Conservation (phyloP, 352 stramenopile genomes). For the Plasmopara viticola region DNA sequence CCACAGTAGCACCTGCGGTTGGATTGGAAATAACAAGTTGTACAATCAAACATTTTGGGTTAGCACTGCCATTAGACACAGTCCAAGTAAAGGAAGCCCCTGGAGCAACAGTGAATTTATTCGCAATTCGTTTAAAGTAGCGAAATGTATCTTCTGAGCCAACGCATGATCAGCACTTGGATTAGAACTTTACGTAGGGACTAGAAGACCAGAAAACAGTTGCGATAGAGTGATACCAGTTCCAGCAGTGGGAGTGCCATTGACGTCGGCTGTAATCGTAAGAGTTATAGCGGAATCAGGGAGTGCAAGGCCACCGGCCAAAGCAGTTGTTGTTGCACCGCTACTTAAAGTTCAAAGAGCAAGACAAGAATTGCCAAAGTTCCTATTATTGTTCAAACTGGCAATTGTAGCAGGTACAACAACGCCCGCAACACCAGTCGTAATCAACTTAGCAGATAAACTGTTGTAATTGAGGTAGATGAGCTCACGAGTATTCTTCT, state of each 20-base stretch:
- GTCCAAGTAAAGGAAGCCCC: background rate
- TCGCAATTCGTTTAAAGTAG: background rate
- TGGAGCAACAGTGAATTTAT: background rate
- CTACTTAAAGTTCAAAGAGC: slow-evolving; percentile 4
- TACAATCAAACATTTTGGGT: too few species aligned
- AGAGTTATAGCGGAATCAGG: too few species aligned
- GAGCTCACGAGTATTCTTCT: slow-evolving; percentile 5
- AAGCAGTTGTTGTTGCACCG: background rate
- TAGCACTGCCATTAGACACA: too few species aligned
- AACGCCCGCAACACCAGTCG: slow-evolving; percentile 1
- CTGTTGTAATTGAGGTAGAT: slow-evolving; percentile 8
- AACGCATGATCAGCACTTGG: background rate
- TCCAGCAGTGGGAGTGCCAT: too few species aligned
- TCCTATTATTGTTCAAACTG: slow-evolving; percentile 1
- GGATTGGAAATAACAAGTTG: too few species aligned
- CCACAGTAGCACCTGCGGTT: too few species aligned
- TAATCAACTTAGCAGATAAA: slow-evolving; percentile 5
- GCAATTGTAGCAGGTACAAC: slow-evolving; percentile 1
- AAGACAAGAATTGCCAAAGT: background rate
- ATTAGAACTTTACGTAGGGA: too few species aligned
- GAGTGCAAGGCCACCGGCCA: too few species aligned
- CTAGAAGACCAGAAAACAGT: too few species aligned
- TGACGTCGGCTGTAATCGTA: too few species aligned
- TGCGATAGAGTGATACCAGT: too few species aligned
- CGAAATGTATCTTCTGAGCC: background rate